Base-by-base conservation (phyloP, 108 stramenopile species). In the Skeletonema menzelii region DNA sequence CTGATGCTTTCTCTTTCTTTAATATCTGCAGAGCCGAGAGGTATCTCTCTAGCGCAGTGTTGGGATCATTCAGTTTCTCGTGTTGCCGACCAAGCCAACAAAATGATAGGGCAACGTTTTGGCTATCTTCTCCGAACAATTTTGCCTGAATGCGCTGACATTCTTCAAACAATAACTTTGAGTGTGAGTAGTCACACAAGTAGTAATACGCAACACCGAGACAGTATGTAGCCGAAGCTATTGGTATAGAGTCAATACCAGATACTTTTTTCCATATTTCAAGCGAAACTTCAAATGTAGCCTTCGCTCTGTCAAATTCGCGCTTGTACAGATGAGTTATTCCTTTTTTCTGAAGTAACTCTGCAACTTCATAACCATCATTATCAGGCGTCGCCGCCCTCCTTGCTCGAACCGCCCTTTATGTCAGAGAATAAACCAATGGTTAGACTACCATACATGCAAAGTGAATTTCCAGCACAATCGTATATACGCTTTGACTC, bases 81-180 rank as follows among this genome's bases (percentile, higher is more conserved):
- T 84, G 63, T 2, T 77, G 69, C 22, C 72, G 72, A 53, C 80
- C 83, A 19, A 84, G 49, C 80, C 83, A 82, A 57, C 75, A 64
- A 8, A 81, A 59, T 37, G 80, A 57, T n/a, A 44, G 30, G 3
- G 62, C 83, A 15, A 76, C 67, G 0, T 31, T 35, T 60, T 28
- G 12, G 15, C 67, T 35, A 58, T 72, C 47, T 32, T 73, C 63
- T 44, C 83, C 76, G 8, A 73, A 19, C 1, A 70, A 27, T 65
- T 73, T 58, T 38, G 53, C 26, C 27, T 67, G 76, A 30, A 76
- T 72, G 57, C 75, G 80, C 14, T 59, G 60, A 38, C 76, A 76
- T 67, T 81, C 80, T 72, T 74, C 70, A 49, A 84, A 78, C 34
- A 73, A 28, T 5, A 82, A 59, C 56, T 35, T 73, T 13, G 83